Percentiles rank a stretch among this genome's conserved stretches.
These are phyloP conservation scores for Salix dunnii DNA, from an alignment of 345 rosid genomes.

Conservation along the genomic window DNA sequence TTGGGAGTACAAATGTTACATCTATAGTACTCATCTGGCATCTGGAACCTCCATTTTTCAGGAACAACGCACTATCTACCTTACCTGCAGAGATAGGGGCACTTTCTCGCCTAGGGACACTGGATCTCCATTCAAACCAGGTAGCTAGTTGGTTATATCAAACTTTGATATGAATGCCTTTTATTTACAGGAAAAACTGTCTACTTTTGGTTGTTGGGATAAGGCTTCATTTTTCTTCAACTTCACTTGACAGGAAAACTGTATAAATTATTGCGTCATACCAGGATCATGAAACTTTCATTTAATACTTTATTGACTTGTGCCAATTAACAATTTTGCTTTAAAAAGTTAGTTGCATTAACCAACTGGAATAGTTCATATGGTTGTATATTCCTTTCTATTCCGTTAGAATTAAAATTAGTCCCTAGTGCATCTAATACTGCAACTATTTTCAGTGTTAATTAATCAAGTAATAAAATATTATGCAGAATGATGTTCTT, in stretches of 20 bases:
- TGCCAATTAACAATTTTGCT: background rate
- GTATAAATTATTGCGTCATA: too few relatives aligned
- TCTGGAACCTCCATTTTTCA: slow-evolving; percentile 33
- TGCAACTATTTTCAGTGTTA: background rate
- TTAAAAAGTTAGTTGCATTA: background rate
- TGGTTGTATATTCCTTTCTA: background rate
- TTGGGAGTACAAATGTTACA: slow-evolving; percentile 15
- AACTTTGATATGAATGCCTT: background rate
- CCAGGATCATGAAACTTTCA: background rate
- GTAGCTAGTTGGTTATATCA: slow-evolving; percentile 32
- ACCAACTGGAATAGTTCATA: background rate
- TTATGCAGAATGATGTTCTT: background rate
- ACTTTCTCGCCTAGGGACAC: slow-evolving; percentile 65
- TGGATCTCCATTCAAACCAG: slow-evolving; percentile 89
- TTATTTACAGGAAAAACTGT: background rate
- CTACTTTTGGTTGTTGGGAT: background rate
- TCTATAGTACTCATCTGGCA: slow-evolving; percentile 20
- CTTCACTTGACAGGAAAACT: background rate
- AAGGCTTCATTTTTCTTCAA: background rate
- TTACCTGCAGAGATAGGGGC: slow-evolving; percentile 68
- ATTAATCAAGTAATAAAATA: background rate
- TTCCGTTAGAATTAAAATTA: background rate
- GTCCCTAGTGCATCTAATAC: too few relatives aligned
- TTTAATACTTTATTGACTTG: background rate
- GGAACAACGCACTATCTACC: slow-evolving; percentile 63